Evolutionary conservation across 1,284 basidiomycete species (phyloP), one percentile per base, ranked within the genome.

Genomic region (Irpex lacteus): DNA sequence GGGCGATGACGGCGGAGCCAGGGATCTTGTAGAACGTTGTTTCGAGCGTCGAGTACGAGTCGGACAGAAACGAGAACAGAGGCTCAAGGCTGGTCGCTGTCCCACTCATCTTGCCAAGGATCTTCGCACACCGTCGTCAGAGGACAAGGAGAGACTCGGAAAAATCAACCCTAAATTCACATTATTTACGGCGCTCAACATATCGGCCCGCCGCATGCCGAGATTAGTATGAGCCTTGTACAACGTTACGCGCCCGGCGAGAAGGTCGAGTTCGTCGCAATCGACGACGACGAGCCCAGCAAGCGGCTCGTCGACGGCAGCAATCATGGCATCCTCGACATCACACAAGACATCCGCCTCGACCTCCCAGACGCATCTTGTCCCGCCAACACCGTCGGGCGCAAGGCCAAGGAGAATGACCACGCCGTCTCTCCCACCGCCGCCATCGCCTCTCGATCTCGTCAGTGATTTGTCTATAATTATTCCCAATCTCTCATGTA

Each of bases 1-100:
- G 92, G 63, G 92, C 85, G 67, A 98, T 78, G 72, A 98, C 94
- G 7, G 92, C 88, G 15, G 94, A 96, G 60, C 96, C 96, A 2
- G 96, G 96, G 36, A 98, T 79, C 63, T 84, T 85, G 78, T 84
- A 87, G 75, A 93, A 92, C 0, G 81, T 82, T 15, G 80, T 78
- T 74, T 92, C 86, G 4, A 85, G 69, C 1, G 82, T 82, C 1
- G 81, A 75, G 50, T 89, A 77, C 0, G 83, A 82, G 59, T 82
- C 78, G 1, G 87, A 80, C 54, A 93, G 74, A 67, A 88, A 82
- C 13, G 81, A 72, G 70, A 92, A 84, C 44, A 90, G 70, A 32
- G 89, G 86, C 67, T 89, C 85, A 32, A 90, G 73, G 53, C 71
- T 71, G 15, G 76, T 71, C 5, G 73, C 65, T 34, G 76, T 36